phyloP scores from a whole-genome alignment of 768 basidiomycete species.

The Boletellus ananiceps region DNA sequence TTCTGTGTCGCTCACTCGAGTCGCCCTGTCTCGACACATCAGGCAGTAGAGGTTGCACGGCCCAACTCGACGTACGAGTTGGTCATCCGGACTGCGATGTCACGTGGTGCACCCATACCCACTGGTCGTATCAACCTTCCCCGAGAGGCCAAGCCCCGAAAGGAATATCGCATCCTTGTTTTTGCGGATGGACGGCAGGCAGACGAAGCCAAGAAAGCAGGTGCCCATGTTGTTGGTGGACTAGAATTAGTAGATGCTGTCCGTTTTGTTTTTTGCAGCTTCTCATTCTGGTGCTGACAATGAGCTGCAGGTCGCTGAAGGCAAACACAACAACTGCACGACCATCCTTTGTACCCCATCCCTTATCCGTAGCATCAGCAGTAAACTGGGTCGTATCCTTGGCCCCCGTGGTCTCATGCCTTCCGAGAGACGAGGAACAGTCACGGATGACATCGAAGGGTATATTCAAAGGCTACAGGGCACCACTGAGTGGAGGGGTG shows the following conservation, averaged over 20 bases:
- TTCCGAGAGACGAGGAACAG: conserved; percentile 87
- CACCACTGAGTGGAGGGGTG: conserved; percentile 90
- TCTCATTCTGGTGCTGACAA: not conserved
- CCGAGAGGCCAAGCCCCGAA: conserved; percentile 66
- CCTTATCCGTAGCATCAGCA: conserved; percentile 73
- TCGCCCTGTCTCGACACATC: conserved; percentile 1
- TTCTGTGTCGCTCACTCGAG: conserved; percentile 2
- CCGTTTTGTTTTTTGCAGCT: conserved; percentile 27
- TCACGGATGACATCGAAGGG: conserved; percentile 81
- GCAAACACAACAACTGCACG: conserved; percentile 63
- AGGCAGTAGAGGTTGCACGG: conserved; percentile 83
- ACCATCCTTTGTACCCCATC: conserved; percentile 80
- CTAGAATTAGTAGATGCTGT: conserved; percentile 85
- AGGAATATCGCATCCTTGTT: conserved; percentile 79
- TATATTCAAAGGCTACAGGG: conserved; percentile 78
- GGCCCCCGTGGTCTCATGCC: conserved; percentile 96
- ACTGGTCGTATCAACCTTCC: conserved; percentile 88
- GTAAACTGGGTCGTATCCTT: conserved; percentile 72
- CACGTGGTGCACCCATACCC: conserved; percentile 76
- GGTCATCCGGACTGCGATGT: conserved; percentile 72
- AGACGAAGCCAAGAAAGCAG: conserved; percentile 79
- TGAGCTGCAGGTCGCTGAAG: conserved; percentile 59
- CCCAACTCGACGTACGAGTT: conserved; percentile 78
- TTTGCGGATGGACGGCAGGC: conserved; percentile 85
- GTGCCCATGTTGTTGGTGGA: conserved; percentile 89